A percentile compares a stretch with the other conserved stretches of the same genome.
Conservation (phyloP, 768 basidiomycete genomes). For the Lactifluus volemus region DNA sequence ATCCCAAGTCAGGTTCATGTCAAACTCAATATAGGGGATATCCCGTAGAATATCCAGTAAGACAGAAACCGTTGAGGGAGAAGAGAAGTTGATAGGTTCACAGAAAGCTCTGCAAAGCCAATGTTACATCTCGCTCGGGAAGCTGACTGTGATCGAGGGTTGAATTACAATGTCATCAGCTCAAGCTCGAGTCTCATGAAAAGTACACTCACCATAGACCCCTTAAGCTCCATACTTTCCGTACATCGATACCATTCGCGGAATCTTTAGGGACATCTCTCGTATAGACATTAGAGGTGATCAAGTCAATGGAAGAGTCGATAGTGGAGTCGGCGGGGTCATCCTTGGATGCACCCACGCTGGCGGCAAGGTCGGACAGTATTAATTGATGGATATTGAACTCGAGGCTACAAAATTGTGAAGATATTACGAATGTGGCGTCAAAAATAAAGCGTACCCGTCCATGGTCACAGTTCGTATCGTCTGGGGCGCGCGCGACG, state of each 20-base stretch:
- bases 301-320: conserved; percentile 38
- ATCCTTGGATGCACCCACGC: conserved; percentile 16
- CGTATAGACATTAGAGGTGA: conserved; percentile 54
- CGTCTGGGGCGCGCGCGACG: not conserved
- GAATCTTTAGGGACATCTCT: conserved; percentile 19
- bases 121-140: conserved; percentile 73
- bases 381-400: conserved; percentile 20
- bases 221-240: conserved; percentile 28
- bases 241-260: conserved; percentile 10
- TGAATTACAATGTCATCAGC: not conserved
- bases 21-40: conserved; percentile 70
- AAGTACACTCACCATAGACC: conserved; percentile 48
- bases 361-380: conserved; percentile 20
- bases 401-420: conserved; percentile 16
- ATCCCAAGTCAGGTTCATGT: conserved; percentile 70
- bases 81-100: conserved; percentile 49
- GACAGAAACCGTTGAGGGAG: conserved; percentile 45
- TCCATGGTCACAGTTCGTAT: conserved; percentile 1
- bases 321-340: conserved; percentile 18
- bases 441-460: not conserved
- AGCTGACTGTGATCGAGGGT: conserved; percentile 39
- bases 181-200: not conserved
- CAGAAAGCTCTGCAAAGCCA: conserved; percentile 71
- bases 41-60: conserved; percentile 64
- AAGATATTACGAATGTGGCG: not conserved